Percentiles rank a stretch among this genome's conserved stretches.
Conservation (phyloP, 2,329 filamentous ascomycete genomes). For the Pseudogymnoascus sp. region DNA sequence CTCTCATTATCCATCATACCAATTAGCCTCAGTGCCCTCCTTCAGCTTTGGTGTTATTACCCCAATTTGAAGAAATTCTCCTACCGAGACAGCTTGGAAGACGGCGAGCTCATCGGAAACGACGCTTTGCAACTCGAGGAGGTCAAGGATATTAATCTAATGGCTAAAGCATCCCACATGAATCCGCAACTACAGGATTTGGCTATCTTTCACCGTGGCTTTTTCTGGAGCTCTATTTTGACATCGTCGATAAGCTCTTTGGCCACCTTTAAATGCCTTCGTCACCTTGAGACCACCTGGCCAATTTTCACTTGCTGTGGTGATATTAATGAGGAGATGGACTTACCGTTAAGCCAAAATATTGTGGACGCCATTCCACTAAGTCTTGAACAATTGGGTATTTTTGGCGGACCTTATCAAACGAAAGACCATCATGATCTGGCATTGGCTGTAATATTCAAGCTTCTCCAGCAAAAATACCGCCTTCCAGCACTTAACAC, state of each 20-base stretch:
- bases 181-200: background rate
- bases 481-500: background rate
- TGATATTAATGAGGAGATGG: fast-evolving
- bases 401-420: background rate
- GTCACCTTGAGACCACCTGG: background rate
- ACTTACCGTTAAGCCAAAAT: background rate
- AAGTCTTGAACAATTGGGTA: background rate
- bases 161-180: too few relatives aligned
- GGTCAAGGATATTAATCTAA: too few relatives aligned
- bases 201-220: background rate
- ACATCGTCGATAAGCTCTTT: background rate
- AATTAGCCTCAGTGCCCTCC: background rate
- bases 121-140: too few relatives aligned
- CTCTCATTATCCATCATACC: background rate
- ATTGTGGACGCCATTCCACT: background rate
- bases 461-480: background rate
- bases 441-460: background rate
- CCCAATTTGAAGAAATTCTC: background rate
- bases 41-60: background rate
- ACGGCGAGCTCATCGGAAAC: too few relatives aligned
- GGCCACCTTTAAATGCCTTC: background rate
- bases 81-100: background rate
- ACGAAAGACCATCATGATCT: background rate
- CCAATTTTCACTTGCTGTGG: background rate
- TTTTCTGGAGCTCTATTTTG: background rate